These are phyloP conservation scores for Hericium rajendrae DNA, from an alignment of 768 basidiomycete genomes.

Conservation along the genomic window DNA sequence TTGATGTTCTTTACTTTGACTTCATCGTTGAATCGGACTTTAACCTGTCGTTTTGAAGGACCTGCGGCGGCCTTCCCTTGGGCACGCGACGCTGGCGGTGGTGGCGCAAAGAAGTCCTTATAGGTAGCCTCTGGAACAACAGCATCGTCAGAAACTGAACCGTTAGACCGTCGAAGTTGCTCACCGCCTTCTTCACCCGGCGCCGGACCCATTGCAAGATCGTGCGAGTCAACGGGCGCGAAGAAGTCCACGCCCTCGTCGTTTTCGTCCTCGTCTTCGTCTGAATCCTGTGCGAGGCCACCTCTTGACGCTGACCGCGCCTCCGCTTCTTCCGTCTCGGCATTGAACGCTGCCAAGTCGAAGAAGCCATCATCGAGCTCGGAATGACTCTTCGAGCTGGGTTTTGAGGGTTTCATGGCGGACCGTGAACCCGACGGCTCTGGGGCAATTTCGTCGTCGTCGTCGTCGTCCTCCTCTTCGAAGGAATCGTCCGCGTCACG, in stretches of 20 bases:
- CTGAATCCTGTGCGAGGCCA: conserved; percentile 39
- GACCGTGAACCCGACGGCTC: conserved; percentile 5
- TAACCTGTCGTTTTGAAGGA: conserved; percentile 20
- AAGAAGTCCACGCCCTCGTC: conserved; percentile 66
- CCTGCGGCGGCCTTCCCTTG: conserved; percentile 2
- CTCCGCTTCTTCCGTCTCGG: conserved; percentile 73
- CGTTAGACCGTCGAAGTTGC: conserved; percentile 11
- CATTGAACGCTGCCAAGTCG: conserved; percentile 78
- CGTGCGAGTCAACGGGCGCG: conserved; percentile 39
- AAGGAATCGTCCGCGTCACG: conserved; percentile 17
- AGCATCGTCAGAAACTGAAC: conserved; percentile 4
- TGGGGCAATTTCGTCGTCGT: conserved; percentile 13
- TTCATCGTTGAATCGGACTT: conserved; percentile 73
- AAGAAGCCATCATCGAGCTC: conserved; percentile 89
- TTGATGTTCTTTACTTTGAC: conserved; percentile 79
- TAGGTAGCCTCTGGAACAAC: conserved; percentile 49
- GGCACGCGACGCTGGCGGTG: conserved; percentile 20
- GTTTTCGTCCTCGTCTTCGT: conserved; percentile 42
- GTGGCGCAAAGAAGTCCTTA: conserved; percentile 73
- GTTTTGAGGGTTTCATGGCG: neutral
- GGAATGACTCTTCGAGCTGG: conserved; percentile 24
- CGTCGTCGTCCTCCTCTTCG: conserved; percentile 15
- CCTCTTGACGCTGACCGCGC: conserved; percentile 53
- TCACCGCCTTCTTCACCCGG: conserved; percentile 29
- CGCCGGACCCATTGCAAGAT: conserved; percentile 36